Evolutionary conservation across 2,329 filamentous ascomycete species (phyloP), one percentile per base, ranked within the genome.

Genomic region (Penicillium rolfsii): DNA sequence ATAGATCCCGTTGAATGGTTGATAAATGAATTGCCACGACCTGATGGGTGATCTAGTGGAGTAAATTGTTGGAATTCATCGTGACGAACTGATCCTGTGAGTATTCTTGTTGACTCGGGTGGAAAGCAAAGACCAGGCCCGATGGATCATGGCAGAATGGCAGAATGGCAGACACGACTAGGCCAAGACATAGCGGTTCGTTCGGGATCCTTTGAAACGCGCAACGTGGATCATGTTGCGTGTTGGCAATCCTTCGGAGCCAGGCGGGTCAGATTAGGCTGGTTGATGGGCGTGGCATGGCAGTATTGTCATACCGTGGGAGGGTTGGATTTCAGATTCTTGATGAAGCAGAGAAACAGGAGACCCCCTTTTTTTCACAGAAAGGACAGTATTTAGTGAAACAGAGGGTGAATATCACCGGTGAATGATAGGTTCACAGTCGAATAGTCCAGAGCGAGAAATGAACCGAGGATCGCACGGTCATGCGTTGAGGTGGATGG

Each of bases 211-310:
- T 40, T 43, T 61, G 59, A 61, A 61, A 61, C 59, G 49, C 48
- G 16, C 38, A 59, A 49, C 53, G 55, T 52, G 55, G 55, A 58
- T 52, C 55, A 33, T 55, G 59, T 52, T 61, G 59, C 59, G 59
- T 61, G 59, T 61, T 58, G 59, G 52, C 59, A 61, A 57, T 61
- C 59, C 54, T 60, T 57, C 49, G 40, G 24, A 41, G 38, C 38
- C 26, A 40, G 52, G 30, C 52, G 40, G 48, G 41, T 35, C 26
- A 19, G 41, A 19, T 19, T 48, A 30, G 57, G 33, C 22, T 45
- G 26, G 50, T 24, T 8, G 19, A 35, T 38, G 19, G 24, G 5
- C 8, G 28, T 30, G 14, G 45, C 35, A 36, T 36, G 11, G 35
- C 11, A 36, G 14, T 36, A 14, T 14, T 36, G 35, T 14, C 12